Evolutionary conservation across 1,284 basidiomycete species (phyloP), one percentile per base, ranked within the genome.

Genomic region (Schizophyllum commune): DNA sequence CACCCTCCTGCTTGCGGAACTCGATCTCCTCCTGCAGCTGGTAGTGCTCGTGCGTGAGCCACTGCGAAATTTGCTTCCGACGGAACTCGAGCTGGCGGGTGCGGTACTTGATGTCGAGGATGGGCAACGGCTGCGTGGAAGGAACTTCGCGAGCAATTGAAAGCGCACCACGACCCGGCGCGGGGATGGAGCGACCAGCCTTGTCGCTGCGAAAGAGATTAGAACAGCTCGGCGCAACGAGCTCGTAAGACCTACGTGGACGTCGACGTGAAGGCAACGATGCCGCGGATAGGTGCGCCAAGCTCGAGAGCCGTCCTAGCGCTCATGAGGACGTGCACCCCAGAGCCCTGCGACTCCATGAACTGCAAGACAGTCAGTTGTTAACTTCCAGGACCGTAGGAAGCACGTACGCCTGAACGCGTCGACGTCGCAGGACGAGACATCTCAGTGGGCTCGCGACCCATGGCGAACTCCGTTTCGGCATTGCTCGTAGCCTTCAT

Each of bases 401-500:
- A 15, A 75, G 27, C 27, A 27, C 85, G 68, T 70, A 91, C 88
- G 65, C 96, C 95, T 70, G 94, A 83, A 72, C 97, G 92, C 67
- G 95, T 98, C 22, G 91, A 93, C 5, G 96, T 98, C 52, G 96
- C 92, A 27, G 97, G 97, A 64, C 96, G 91, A 60, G 96, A 99
- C 91, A 98, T 96, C 75, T 99, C 96, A 55, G 91, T 93, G 32
- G 96, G 96, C 75, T 99, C 96, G 68, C 97, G 94, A 65, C 97
- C 97, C 86, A 97, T 97, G 8, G 96, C 96, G 70, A 98, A 91
- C 76, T 99, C 97, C 51, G 93, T 92, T 74, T 96, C 92, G 5
- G 95, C 90, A 71, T 96, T 98, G 75, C 92, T 95, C 6, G 97
- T 99, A 5, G 97, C 97, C 77, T 98, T 97, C 97, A 99, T 99